Evolutionary conservation across 306 rosid species (phyloP).

Genomic region (Lathyrus oleraceus): DNA sequence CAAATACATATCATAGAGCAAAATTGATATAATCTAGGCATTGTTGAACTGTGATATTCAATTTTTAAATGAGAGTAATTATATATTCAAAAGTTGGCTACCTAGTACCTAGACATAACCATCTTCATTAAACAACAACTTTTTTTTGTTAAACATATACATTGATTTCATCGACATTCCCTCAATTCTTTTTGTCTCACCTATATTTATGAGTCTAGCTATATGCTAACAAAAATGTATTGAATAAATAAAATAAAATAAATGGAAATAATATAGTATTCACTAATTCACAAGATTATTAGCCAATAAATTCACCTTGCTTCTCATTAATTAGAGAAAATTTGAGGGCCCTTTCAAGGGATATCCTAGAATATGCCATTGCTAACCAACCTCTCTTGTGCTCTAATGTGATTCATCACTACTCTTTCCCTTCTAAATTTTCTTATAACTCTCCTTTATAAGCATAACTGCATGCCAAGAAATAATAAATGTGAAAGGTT

Average conservation of each 20-base stretch:
- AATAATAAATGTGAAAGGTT: conserved; percentile 7
- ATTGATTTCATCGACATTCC: conserved; percentile 9
- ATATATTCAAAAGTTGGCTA: background rate
- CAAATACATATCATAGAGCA: background rate
- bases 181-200: background rate
- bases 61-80: background rate
- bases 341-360: conserved; percentile 28
- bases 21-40: conserved; percentile 1
- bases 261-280: conserved; percentile 32
- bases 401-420: conserved; percentile 43
- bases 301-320: conserved; percentile 26
- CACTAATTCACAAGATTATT: conserved; percentile 21
- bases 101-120: background rate
- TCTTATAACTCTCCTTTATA: background rate
- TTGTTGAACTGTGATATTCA: background rate
- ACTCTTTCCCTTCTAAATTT: background rate
- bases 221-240: conserved; percentile 18
- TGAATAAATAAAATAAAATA: conserved; percentile 25
- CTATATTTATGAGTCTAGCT: background rate
- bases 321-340: conserved; percentile 29
- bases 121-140: background rate
- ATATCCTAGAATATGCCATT: conserved; percentile 54
- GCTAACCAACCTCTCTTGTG: conserved; percentile 14
- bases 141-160: no score
- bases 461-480: conserved; percentile 6